Conservation (phyloP, 768 basidiomycete genomes). For the Mycena crocata region DNA sequence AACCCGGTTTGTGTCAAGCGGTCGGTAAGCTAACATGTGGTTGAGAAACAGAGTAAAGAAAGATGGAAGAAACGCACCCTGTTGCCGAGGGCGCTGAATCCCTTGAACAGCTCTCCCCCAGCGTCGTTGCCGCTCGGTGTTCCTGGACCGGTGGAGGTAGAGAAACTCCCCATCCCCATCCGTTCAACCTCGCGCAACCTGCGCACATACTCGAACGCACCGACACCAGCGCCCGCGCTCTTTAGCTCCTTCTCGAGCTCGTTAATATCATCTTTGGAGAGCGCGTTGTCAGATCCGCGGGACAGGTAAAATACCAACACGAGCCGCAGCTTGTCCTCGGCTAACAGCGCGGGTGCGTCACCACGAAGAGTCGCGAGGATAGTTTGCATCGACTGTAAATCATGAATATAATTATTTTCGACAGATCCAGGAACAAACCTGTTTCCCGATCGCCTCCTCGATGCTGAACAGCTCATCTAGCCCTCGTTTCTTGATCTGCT, state of each 20-base stretch:
- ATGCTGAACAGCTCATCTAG: constrained; percentile 97
- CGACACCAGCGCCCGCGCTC: constrained; percentile 80
- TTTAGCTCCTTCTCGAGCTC: constrained; percentile 92
- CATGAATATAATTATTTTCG: not conserved
- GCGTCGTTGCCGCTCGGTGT: constrained; percentile 76
- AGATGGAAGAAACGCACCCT: constrained; percentile 63
- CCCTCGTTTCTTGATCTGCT: constrained; percentile 94
- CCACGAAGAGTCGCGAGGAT: constrained; percentile 91
- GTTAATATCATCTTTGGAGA: constrained; percentile 88
- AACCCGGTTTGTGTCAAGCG: constrained; percentile 95
- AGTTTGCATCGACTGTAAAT: constrained; percentile 71
- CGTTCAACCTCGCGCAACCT: constrained; percentile 90
- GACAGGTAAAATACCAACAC: constrained; percentile 97
- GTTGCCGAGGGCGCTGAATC: constrained; percentile 92
- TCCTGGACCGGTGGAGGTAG: constrained; percentile 66
- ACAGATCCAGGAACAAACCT: constrained; percentile 56
- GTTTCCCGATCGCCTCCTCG: constrained; percentile 91
- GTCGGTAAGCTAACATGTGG: constrained; percentile 79
- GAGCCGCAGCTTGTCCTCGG: constrained; percentile 91
- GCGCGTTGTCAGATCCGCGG: constrained; percentile 73
- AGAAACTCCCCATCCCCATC: constrained; percentile 81
- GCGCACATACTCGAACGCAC: constrained; percentile 93
- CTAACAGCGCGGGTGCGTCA: constrained; percentile 70
- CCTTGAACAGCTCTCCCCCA: constrained; percentile 90
- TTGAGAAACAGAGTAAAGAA: not conserved